Conservation (phyloP, 192 early-diverging fungal species). For the Dimargaris xerosporica region DNA sequence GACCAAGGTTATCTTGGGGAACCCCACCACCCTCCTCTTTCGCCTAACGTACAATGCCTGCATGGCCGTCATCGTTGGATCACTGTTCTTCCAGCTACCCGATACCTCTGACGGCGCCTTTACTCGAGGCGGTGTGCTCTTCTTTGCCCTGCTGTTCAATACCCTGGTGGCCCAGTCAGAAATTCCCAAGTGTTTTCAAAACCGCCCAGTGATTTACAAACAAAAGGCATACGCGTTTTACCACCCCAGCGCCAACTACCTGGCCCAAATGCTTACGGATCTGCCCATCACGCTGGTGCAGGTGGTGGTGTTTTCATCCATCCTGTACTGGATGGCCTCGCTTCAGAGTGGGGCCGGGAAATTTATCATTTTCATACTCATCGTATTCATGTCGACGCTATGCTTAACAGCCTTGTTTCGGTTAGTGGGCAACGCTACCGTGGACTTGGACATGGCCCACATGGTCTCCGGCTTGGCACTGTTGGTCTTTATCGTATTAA, state of each 20-base stretch:
- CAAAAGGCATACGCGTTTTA: constrained; percentile 60
- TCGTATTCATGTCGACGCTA: constrained; percentile 34
- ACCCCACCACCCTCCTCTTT: constrained; percentile 33
- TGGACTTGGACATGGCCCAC: constrained; percentile 33
- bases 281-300: constrained; percentile 30
- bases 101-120: constrained; percentile 44
- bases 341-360: constrained; percentile 29
- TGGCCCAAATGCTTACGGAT: constrained; percentile 36
- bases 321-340: constrained; percentile 47
- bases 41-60: constrained; percentile 37
- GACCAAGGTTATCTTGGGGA: constrained; percentile 40
- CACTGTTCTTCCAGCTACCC: constrained; percentile 48
- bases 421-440: constrained; percentile 33
- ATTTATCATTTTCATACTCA: constrained; percentile 38
- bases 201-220: constrained; percentile 60
- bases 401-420: constrained; percentile 44
- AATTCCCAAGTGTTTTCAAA: constrained; percentile 49
- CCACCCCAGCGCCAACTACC: constrained; percentile 44
- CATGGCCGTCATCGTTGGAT: constrained; percentile 57
- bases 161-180: constrained; percentile 51
- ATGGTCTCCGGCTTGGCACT: constrained; percentile 35
- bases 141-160: constrained; percentile 56
- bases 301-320: constrained; percentile 36
- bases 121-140: constrained; percentile 63
- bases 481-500: constrained; percentile 34